Evolutionary conservation across 2,329 filamentous ascomycete species (phyloP).

Genomic region (Blastomyces parvus): DNA sequence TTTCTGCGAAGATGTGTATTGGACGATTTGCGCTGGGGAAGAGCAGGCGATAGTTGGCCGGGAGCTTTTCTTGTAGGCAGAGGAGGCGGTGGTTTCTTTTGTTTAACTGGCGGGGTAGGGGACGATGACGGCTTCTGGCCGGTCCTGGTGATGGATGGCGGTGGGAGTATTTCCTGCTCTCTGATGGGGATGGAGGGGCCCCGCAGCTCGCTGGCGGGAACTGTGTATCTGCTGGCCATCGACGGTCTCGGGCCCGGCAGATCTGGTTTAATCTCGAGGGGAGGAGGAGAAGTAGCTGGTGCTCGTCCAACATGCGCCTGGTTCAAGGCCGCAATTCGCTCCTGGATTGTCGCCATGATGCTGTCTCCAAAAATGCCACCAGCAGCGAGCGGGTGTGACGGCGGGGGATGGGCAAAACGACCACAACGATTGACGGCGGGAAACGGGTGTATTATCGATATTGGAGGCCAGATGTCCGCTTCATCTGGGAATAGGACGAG

Average conservation of each 20-base stretch:
- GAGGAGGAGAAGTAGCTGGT: conserved; percentile 24
- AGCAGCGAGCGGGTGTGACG: too few species aligned
- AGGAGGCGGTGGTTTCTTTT: conserved; percentile 34
- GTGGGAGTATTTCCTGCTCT: conserved; percentile 13
- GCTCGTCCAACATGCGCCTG: conserved; percentile 33
- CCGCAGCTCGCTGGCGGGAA: neutral
- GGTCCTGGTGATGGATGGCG: conserved; percentile 21
- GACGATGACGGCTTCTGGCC: conserved; percentile 17
- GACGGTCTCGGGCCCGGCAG: conserved; percentile 23
- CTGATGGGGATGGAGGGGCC: neutral
- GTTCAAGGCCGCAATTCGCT: conserved; percentile 39
- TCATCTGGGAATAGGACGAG: neutral
- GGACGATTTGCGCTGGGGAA: conserved; percentile 39
- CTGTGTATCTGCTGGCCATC: conserved; percentile 16
- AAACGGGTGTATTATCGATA: neutral
- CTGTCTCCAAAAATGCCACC: too few species aligned
- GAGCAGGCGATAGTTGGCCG: conserved; percentile 34
- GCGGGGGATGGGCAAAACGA: neutral
- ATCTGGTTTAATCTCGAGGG: conserved; percentile 18
- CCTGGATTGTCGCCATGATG: conserved; percentile 34
- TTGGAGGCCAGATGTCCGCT: neutral
- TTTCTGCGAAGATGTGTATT: conserved; percentile 29
- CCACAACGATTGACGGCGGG: neutral
- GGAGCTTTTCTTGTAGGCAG: conserved; percentile 38
- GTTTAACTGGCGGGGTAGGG: conserved; percentile 11